phyloP scores from a whole-genome alignment of 1,139 yeast species.

The Debaryomyces fabryi region DNA sequence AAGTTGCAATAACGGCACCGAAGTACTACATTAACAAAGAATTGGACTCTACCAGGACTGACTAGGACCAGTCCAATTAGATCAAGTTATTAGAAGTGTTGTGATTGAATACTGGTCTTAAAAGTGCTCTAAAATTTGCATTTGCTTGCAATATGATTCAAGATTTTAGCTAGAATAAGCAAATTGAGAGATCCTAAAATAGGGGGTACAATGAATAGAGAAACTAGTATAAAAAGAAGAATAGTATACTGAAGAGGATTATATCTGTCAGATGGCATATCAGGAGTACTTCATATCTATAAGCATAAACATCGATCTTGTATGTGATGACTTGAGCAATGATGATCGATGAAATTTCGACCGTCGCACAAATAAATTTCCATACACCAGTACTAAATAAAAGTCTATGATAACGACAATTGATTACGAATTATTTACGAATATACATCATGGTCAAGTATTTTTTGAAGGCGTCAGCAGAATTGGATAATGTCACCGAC shows the following conservation, averaged over 20 bases:
- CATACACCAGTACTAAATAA: neutral
- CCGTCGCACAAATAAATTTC: constrained; percentile 1
- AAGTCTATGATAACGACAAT: neutral
- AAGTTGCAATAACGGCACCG: constrained; percentile 3
- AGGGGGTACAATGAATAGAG: neutral
- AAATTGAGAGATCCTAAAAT: neutral
- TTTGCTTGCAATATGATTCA: neutral
- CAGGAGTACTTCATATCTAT: neutral
- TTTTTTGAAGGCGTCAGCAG: constrained; percentile 58
- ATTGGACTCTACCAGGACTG: neutral
- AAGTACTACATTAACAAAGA: neutral
- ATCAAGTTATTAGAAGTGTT: too few relatives aligned
- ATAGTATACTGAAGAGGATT: neutral
- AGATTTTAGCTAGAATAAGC: neutral
- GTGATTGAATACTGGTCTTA: too few relatives aligned
- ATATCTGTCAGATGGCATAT: neutral
- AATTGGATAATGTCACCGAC: constrained; percentile 62
- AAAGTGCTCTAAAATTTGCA: neutral
- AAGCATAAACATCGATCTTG: neutral
- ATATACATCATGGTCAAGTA: constrained; percentile 38
- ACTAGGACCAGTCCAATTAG: too few relatives aligned
- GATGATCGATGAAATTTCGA: neutral
- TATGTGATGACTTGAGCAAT: neutral
- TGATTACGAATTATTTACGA: neutral
- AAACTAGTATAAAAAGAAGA: neutral